A percentile compares a stretch with the other conserved stretches of the same genome.
phyloP scores from a whole-genome alignment of 1,139 yeast genomes.

The Wickerhamomyces sp. region DNA sequence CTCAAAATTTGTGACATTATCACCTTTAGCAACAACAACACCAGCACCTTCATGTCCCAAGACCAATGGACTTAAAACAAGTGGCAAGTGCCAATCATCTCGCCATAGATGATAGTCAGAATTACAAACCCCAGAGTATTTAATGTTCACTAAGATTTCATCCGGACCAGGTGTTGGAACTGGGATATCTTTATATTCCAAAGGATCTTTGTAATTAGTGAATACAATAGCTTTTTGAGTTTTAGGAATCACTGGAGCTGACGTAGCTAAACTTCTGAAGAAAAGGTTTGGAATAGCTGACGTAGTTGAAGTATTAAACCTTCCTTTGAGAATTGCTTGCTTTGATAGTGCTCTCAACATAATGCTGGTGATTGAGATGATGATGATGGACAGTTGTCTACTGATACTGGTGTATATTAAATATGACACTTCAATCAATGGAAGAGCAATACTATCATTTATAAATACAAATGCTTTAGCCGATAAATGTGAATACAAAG shows the following conservation, averaged over 20 bases:
- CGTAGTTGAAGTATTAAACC: background rate
- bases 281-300: background rate
- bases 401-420: background rate
- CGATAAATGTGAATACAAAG: too few relatives aligned
- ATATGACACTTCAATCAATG: too few relatives aligned
- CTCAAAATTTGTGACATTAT: conserved; percentile 50
- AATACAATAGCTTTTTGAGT: conserved; percentile 34
- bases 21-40: conserved; percentile 56
- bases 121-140: conserved; percentile 49
- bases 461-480: too few relatives aligned
- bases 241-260: conserved; percentile 22
- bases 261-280: conserved; percentile 4
- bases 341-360: background rate
- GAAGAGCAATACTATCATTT: too few relatives aligned
- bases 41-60: conserved; percentile 73
- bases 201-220: conserved; percentile 28
- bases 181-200: conserved; percentile 38
- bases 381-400: background rate
- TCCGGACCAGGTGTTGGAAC: conserved; percentile 42
- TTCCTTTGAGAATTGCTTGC: background rate
- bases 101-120: conserved; percentile 49
- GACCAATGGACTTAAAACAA: conserved; percentile 40
- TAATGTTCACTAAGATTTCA: conserved; percentile 41
- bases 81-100: conserved; percentile 44
- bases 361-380: background rate